phyloP scores from a whole-genome alignment of 352 stramenopile genomes.

The Phytophthora agathidicida region DNA sequence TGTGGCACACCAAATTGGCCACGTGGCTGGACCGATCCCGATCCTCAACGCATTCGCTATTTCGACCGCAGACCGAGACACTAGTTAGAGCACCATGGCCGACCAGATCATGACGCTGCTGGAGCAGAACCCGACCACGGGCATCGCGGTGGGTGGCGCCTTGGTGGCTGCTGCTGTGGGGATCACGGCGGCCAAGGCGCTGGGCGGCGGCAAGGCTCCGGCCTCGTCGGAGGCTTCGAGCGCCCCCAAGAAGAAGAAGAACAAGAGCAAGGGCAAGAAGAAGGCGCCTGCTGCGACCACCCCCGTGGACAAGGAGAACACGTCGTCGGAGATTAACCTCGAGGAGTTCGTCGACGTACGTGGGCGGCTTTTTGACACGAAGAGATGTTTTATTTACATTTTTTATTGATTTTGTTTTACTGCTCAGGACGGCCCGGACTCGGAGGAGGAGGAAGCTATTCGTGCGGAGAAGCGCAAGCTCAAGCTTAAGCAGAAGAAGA shows the following conservation, averaged over 20 bases:
- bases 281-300: conserved; percentile 35
- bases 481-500: conserved; percentile 86
- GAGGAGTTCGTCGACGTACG: conserved; percentile 69
- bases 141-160: conserved; percentile 71
- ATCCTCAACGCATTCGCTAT: conserved; percentile 28
- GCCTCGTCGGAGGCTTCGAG: conserved; percentile 11
- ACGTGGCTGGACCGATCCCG: conserved; percentile 18
- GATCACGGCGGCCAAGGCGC: conserved; percentile 70
- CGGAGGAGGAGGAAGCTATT: conserved; percentile 79
- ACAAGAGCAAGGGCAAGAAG: conserved; percentile 68
- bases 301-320: conserved; percentile 33
- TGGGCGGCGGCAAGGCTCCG: conserved; percentile 46
- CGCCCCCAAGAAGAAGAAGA: conserved; percentile 61
- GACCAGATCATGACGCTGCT: conserved; percentile 69
- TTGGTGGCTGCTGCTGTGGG: conserved; percentile 71
- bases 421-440: conserved; percentile 69
- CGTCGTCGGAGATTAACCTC: conserved; percentile 59
- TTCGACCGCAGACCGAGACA: conserved; percentile 9
- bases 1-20: not conserved
- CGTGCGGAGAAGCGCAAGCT: conserved; percentile 81
- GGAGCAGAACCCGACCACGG: conserved; percentile 63
- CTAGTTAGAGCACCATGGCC: conserved; percentile 47
- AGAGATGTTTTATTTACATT: conserved; percentile 4
- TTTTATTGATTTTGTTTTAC: conserved; percentile 1
- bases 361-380: not conserved